A percentile compares a stretch with the other conserved stretches of the same genome.
phyloP scores from a whole-genome alignment of 805 yeast genomes.

The Monosporozyma siamensis region DNA sequence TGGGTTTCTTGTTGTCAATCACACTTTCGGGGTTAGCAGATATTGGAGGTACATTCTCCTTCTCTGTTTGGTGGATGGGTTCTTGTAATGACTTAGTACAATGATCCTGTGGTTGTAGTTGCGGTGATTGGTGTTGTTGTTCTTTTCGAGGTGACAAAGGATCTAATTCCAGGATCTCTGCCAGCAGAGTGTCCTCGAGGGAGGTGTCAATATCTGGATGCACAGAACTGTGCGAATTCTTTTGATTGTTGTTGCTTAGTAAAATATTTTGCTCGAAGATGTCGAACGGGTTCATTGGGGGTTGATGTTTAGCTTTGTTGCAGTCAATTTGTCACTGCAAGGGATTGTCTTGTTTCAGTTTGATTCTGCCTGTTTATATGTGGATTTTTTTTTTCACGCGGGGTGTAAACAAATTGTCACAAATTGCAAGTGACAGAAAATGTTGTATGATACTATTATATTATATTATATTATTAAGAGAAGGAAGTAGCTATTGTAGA shows the following conservation, averaged over 20 bases:
- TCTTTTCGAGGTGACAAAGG: not conserved
- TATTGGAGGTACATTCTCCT: not conserved
- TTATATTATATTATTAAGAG: too few relatives aligned
- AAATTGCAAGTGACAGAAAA: too few relatives aligned
- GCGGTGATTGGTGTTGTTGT: too few relatives aligned
- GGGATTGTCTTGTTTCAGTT: not conserved
- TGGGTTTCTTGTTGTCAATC: not conserved
- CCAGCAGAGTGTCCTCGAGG: not conserved
- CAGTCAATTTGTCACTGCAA: too few relatives aligned
- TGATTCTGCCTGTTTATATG: too few relatives aligned
- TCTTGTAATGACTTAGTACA: too few relatives aligned
- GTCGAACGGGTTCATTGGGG: not conserved
- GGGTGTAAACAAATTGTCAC: too few relatives aligned
- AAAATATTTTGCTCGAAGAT: not conserved
- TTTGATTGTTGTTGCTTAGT: not conserved
- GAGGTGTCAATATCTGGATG: not conserved
- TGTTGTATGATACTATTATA: too few relatives aligned
- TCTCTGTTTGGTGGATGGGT: not conserved
- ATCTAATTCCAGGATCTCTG: not conserved
- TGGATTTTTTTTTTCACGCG: too few relatives aligned
- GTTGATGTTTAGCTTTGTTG: not conserved
- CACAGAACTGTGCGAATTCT: not conserved
- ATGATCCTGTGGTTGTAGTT: too few relatives aligned
- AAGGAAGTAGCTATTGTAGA: too few relatives aligned
- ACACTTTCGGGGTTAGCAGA: too few relatives aligned